phyloP scores from a whole-genome alignment of 2,329 filamentous ascomycete genomes.

The Aspergillus terreus region DNA sequence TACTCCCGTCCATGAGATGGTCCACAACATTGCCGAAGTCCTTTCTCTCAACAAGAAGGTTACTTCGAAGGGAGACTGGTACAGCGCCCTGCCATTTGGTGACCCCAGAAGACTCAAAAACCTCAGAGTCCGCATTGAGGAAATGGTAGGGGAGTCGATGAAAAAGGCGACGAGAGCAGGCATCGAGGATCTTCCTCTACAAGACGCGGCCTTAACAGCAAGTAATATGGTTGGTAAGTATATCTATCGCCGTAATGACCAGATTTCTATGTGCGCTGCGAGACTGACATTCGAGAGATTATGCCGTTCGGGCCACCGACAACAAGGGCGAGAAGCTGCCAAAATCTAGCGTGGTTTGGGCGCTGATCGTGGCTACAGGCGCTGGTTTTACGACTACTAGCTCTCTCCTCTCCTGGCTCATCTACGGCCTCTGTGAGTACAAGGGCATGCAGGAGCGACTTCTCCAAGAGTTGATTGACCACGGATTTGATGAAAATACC shows the following conservation, averaged over 20 bases:
- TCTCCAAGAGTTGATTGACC: conserved; percentile 56
- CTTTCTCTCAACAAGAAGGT: conserved; percentile 59
- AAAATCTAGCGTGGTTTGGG: conserved; percentile 35
- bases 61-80: conserved; percentile 54
- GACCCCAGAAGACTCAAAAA: conserved; percentile 45
- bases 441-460: conserved; percentile 55
- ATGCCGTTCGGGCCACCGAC: conserved; percentile 52
- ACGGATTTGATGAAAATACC: conserved; percentile 44
- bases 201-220: conserved; percentile 44
- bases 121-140: conserved; percentile 10
- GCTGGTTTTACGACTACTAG: conserved; percentile 61
- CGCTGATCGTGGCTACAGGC: conserved; percentile 51
- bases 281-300: conserved; percentile 36
- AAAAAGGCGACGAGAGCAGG: conserved; percentile 18
- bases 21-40: conserved; percentile 47
- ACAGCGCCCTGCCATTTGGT: conserved; percentile 55
- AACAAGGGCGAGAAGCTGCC: conserved; percentile 54
- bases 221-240: conserved; percentile 38
- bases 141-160: conserved; percentile 22
- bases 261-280: too few relatives aligned
- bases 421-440: conserved; percentile 54
- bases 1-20: conserved; percentile 50
- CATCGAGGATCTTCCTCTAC: conserved; percentile 27
- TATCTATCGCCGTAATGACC: conserved; percentile 9
- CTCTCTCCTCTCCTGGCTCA: conserved; percentile 56